Evolutionary conservation across 768 basidiomycete genomes (phyloP).

Genomic region (Trametes gibbosa): DNA sequence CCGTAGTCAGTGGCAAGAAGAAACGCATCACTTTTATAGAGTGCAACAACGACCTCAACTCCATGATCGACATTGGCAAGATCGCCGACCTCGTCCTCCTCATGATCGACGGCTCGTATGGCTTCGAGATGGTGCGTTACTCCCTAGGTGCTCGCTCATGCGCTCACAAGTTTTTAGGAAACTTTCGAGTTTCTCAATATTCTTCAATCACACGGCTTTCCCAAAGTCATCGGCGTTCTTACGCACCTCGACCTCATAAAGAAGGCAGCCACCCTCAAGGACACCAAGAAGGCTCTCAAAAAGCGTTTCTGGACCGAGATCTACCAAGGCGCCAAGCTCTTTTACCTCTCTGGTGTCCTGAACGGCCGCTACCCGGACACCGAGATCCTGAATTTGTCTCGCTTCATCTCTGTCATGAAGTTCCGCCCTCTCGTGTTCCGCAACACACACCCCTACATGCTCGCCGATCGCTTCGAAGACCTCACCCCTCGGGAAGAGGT

Average conservation of each 20-base stretch:
- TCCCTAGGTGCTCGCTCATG: too few relatives aligned
- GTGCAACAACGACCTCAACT: conserved; percentile 96
- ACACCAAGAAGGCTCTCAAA: conserved; percentile 92
- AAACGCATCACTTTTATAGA: conserved; percentile 94
- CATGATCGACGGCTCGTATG: conserved; percentile 97
- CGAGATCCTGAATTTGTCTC: conserved; percentile 93
- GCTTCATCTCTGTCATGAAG: conserved; percentile 98
- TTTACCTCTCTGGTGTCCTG: conserved; percentile 94
- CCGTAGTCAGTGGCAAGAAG: conserved; percentile 91
- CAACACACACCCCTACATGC: conserved; percentile 91
- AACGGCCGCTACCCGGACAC: conserved; percentile 98
- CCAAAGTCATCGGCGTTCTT: conserved; percentile 95
- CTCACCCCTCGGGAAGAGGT: conserved; percentile 86
- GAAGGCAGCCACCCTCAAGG: conserved; percentile 79
- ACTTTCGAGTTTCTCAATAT: conserved; percentile 98
- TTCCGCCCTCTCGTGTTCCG: conserved; percentile 96
- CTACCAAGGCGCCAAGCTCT: conserved; percentile 96
- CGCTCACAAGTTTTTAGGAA: conserved; percentile 55
- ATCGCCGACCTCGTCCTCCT: conserved; percentile 94
- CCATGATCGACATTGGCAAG: conserved; percentile 98
- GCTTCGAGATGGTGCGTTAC: conserved; percentile 90
- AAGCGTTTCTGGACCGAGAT: conserved; percentile 99
- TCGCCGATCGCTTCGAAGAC: conserved; percentile 94
- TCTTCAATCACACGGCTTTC: conserved; percentile 95
- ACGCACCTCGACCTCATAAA: conserved; percentile 97